Evolutionary conservation across 2,329 filamentous ascomycete genomes (phyloP).

Genomic region (Alternaria gansuensis): DNA sequence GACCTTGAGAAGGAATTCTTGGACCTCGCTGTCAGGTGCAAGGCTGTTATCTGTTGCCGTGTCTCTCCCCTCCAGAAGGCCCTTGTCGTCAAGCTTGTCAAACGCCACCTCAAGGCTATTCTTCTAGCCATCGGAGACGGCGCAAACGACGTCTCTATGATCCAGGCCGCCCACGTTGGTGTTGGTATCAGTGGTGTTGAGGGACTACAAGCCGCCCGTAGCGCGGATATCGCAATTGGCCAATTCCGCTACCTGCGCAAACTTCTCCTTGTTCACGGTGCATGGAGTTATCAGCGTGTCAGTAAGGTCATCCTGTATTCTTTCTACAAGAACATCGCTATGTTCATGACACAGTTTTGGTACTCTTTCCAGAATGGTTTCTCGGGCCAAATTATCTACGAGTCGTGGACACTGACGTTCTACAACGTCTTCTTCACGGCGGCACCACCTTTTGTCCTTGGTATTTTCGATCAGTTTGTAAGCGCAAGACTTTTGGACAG

Average conservation of each 20-base stretch:
- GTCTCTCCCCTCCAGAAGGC: slow-evolving; percentile 98
- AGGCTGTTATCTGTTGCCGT: slow-evolving; percentile 97
- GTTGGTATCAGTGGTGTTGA: slow-evolving; percentile 97
- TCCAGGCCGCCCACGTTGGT: slow-evolving; percentile 96
- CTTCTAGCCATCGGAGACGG: slow-evolving; percentile 96
- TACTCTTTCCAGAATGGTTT: slow-evolving; percentile 99
- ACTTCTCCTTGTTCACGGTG: slow-evolving; percentile 90
- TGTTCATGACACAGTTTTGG: slow-evolving; percentile 99
- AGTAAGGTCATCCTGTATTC: slow-evolving; percentile 98
- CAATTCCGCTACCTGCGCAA: slow-evolving; percentile 97
- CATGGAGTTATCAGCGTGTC: slow-evolving; percentile 97
- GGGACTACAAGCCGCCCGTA: slow-evolving; percentile 94
- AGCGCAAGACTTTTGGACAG: slow-evolving; percentile 91
- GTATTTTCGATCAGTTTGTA: slow-evolving; percentile 97
- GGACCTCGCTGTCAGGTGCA: slow-evolving; percentile 93
- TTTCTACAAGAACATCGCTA: slow-evolving; percentile 98
- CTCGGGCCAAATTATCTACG: slow-evolving; percentile 96
- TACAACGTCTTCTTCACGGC: slow-evolving; percentile 99
- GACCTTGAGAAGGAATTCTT: slow-evolving; percentile 93
- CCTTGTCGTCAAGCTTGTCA: slow-evolving; percentile 96
- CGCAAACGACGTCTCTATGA: slow-evolving; percentile 99
- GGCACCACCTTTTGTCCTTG: slow-evolving; percentile 89
- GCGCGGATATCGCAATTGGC: slow-evolving; percentile 92
- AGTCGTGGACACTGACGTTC: slow-evolving; percentile 99
- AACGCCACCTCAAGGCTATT: slow-evolving; percentile 89